Percentiles rank a stretch among this genome's conserved stretches.
Evolutionary conservation across 2,329 filamentous ascomycete species (phyloP).

Genomic region (Botrytis porri): DNA sequence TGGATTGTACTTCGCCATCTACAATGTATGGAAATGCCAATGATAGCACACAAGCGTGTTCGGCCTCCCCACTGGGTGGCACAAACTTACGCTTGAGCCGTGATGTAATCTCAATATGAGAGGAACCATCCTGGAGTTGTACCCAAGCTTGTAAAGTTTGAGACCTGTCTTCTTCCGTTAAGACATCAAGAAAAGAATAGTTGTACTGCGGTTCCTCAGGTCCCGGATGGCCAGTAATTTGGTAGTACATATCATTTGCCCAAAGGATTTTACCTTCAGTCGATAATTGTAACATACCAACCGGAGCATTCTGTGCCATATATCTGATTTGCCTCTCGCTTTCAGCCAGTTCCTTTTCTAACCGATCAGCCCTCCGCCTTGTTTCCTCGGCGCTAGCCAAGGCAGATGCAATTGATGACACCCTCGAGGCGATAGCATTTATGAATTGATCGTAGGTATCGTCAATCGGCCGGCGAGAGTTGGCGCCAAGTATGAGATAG

Average conservation of each 20-base stretch:
- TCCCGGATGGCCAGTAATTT: conserved; percentile 27
- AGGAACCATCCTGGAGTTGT: conserved; percentile 25
- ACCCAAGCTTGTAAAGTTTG: conserved; percentile 28
- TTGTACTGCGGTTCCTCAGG: conserved; percentile 23
- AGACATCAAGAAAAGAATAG: conserved; percentile 29
- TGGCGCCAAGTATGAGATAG: conserved; percentile 32
- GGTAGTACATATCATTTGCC: conserved; percentile 35
- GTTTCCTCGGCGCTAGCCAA: conserved; percentile 29
- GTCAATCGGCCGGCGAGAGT: conserved; percentile 33
- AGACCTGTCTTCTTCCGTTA: conserved; percentile 29
- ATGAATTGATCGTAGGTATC: conserved; percentile 31
- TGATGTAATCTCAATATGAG: conserved; percentile 29
- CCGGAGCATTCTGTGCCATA: conserved; percentile 35
- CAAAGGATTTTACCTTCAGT: conserved; percentile 30
- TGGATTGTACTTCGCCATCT: conserved; percentile 28
- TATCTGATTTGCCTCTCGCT: conserved; percentile 29
- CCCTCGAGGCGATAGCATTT: conserved; percentile 29
- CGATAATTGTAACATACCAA: conserved; percentile 34
- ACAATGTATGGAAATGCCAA: conserved; percentile 30
- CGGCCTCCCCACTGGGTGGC: conserved; percentile 32
- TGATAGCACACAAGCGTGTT: conserved; percentile 29
- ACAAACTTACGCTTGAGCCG: conserved; percentile 33
- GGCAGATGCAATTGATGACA: conserved; percentile 29
- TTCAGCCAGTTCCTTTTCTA: conserved; percentile 22
- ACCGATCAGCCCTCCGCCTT: conserved; percentile 13